Evolutionary conservation across 345 rosid genomes (phyloP).

Genomic region (Streptanthus diversifolius): DNA sequence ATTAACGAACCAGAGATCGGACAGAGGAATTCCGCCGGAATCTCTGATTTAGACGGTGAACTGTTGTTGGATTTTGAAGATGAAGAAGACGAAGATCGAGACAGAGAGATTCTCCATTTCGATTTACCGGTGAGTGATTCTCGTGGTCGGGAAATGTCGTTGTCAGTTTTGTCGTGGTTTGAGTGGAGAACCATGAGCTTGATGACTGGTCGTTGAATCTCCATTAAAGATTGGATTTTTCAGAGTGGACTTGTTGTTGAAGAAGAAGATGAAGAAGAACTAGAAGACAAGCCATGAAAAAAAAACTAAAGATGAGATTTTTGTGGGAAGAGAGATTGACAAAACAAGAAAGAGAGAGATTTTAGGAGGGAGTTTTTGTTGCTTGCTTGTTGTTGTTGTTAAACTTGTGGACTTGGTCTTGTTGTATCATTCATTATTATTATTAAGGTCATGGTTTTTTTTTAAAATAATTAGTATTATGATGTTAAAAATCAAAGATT

Average conservation of each 20-base stretch:
- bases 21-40: slow-evolving; percentile 66
- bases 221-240: slow-evolving; percentile 37
- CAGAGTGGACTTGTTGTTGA: slow-evolving; percentile 3
- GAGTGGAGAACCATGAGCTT: slow-evolving; percentile 37
- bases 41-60: slow-evolving; percentile 16
- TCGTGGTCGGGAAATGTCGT: slow-evolving; percentile 11
- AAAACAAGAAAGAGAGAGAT: slow-evolving; percentile 29
- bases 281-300: slow-evolving; percentile 12
- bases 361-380: slow-evolving; percentile 34
- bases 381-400: slow-evolving; percentile 6
- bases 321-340: slow-evolving; percentile 22
- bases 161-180: slow-evolving; percentile 17
- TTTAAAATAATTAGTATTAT: not conserved
- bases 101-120: slow-evolving; percentile 52
- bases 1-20: slow-evolving; percentile 68
- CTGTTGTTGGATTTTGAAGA: slow-evolving; percentile 11
- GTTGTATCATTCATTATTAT: not conserved
- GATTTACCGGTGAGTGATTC: slow-evolving; percentile 22
- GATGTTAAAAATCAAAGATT: not conserved
- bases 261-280: slow-evolving; percentile 18
- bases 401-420: slow-evolving; percentile 30
- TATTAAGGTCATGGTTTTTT: not conserved
- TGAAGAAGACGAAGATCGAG: slow-evolving; percentile 37
- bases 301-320: slow-evolving; percentile 24
- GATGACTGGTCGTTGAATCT: slow-evolving; percentile 48